Evolutionary conservation across 192 early-diverging fungal genomes (phyloP), one percentile per base, ranked within the genome.

Genomic region (Linnemannia zychae): DNA sequence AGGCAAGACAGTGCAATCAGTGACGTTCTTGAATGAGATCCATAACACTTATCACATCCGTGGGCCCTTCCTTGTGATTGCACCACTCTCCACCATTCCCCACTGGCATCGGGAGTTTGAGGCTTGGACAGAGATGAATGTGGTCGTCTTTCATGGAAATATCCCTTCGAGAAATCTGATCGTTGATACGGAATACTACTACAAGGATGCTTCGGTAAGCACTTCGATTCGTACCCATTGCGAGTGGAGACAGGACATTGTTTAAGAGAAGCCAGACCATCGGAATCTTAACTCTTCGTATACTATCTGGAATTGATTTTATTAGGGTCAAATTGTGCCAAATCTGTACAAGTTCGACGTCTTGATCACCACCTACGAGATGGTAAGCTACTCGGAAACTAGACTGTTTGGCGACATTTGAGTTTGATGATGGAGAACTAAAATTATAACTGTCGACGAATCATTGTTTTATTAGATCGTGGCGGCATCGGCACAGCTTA

Each of bases 1-100:
- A n/a, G 98, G 98, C 22, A 98, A 99, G 88, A 85, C 83, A 11
- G 77, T 97, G 1, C 96, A 97, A 82, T 94, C 95, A 0, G 95
- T 94, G 49, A 92, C 93, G 1, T 94, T 97, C 72, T 84, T 97
- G 38, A 88, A 93, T 68, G 90, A 95, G 50, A 90, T 96, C 4
- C 94, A 94, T 65, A 74, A 82, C 47, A 88, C 88, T 18, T 88
- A 92, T 31, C 90, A 91, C 37, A 88, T 94, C 37, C 88, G 89
- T 15, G 96, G 96, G 1, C 96, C 96, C 0, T 96, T 96, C 74
- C 77, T 96, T 7, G 90, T 96, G 18, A 75, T 91, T 71, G 90
- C 90, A 15, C 91, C 91, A 34, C 80, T 91, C 12, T 93, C 91
- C 49, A 79, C 77, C 3, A 79, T 85, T 47, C 77, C 96, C 92